Conservation (phyloP, 2,329 filamentous ascomycete species). For the Stenocarpella maydis region DNA sequence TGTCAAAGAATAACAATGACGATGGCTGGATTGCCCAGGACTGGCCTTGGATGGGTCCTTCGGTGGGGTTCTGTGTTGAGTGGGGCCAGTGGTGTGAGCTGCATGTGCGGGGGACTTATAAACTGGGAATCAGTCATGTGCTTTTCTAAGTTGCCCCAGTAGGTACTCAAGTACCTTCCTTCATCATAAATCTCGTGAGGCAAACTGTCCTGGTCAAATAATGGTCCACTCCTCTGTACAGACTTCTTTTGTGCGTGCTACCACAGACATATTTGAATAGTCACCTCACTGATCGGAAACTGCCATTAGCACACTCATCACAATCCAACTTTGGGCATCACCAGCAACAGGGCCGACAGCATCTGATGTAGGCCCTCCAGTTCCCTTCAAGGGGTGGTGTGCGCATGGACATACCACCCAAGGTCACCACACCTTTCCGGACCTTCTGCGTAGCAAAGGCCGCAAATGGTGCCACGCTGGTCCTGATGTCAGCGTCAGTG, state of each 20-base stretch:
- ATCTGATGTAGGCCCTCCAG: neutral
- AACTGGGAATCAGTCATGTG: too few species aligned
- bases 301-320: neutral
- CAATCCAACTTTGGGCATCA: neutral
- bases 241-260: neutral
- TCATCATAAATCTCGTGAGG: too few species aligned
- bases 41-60: neutral
- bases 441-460: neutral
- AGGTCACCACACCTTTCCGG: neutral
- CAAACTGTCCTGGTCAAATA: neutral
- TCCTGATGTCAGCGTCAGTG: constrained; percentile 18
- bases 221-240: neutral
- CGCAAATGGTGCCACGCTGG: neutral
- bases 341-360: neutral
- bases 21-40: constrained; percentile 6
- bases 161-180: too few species aligned
- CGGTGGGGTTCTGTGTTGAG: constrained; percentile 10
- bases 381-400: neutral
- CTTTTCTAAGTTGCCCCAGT: too few species aligned
- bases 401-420: constrained; percentile 1
- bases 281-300: constrained; percentile 10
- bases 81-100: constrained; percentile 8
- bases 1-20: constrained; percentile 23
- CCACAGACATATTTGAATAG: neutral
- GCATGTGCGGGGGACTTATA: neutral